Evolutionary conservation across 2,329 filamentous ascomycete genomes (phyloP).

Genomic region (Fusarium sp.): DNA sequence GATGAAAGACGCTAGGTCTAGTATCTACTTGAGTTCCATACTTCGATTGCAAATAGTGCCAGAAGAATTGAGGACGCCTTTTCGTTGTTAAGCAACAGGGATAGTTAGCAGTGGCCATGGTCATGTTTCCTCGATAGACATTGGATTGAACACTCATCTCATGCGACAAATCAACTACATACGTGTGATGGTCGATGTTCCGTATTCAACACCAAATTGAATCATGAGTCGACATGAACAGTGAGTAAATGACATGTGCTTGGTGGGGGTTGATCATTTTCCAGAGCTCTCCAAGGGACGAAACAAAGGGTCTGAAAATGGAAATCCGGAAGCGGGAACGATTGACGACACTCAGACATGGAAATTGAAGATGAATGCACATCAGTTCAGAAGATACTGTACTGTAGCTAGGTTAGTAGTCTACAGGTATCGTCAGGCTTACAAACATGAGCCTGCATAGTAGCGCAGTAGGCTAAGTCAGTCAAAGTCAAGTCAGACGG

Average conservation of each 20-base stretch:
- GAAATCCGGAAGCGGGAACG: constrained; percentile 43
- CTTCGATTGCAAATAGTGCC: neutral
- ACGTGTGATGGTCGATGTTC: neutral
- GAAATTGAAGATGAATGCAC: constrained; percentile 16
- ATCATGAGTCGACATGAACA: constrained; percentile 1
- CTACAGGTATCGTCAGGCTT: neutral
- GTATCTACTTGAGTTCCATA: neutral
- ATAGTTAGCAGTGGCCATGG: no score
- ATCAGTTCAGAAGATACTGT: constrained; percentile 2
- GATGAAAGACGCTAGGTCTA: neutral
- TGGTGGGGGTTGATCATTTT: constrained; percentile 23
- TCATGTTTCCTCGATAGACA: no score
- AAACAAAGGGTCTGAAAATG: constrained; percentile 43
- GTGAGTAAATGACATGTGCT: constrained; percentile 6
- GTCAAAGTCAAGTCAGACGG: constrained; percentile 6
- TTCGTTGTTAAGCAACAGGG: no score
- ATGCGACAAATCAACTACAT: neutral
- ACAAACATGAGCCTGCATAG: constrained; percentile 1
- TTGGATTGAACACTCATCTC: neutral
- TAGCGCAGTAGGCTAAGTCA: constrained; percentile 11
- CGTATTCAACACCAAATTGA: neutral
- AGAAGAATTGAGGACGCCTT: no score
- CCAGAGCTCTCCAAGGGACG: constrained; percentile 24
- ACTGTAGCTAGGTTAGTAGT: neutral
- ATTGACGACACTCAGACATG: constrained; percentile 45